Evolutionary conservation across 1,284 basidiomycete species (phyloP).

Genomic region (Rhodotorula sp.): DNA sequence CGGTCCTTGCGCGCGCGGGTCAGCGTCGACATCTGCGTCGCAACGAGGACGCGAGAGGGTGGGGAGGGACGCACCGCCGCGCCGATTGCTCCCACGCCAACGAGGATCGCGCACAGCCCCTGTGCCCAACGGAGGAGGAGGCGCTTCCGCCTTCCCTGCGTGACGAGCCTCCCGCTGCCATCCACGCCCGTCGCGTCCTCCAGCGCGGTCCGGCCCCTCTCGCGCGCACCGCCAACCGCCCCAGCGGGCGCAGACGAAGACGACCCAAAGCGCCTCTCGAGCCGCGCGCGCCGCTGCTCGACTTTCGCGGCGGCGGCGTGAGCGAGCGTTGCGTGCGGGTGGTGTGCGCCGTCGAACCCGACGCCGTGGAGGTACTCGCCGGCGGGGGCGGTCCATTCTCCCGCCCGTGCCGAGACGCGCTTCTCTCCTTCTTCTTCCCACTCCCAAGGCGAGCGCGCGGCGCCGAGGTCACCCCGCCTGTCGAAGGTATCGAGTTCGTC

Average conservation of each 20-base stretch:
- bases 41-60: accelerated
- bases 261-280: slow-evolving; percentile 12
- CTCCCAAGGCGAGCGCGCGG: background rate
- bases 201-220: background rate
- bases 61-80: background rate
- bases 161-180: background rate
- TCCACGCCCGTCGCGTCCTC: background rate
- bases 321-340: background rate
- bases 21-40: too few relatives aligned
- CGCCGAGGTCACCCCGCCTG: background rate
- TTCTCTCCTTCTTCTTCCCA: background rate
- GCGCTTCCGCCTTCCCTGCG: slow-evolving; percentile 3
- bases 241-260: background rate
- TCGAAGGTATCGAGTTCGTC: background rate
- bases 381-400: background rate
- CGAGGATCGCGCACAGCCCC: background rate
- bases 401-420: background rate
- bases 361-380: slow-evolving; percentile 16
- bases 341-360: slow-evolving; percentile 5
- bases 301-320: too few relatives aligned
- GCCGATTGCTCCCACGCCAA: slow-evolving; percentile 6
- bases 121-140: slow-evolving; percentile 11
- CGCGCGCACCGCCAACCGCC: too few relatives aligned
- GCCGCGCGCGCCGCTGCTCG: background rate
- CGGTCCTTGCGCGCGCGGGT: too few relatives aligned